A percentile compares a stretch with the other conserved stretches of the same genome.
Evolutionary conservation across 73 alveolate species (phyloP).

Genomic region (Paramecium sonneborni): DNA sequence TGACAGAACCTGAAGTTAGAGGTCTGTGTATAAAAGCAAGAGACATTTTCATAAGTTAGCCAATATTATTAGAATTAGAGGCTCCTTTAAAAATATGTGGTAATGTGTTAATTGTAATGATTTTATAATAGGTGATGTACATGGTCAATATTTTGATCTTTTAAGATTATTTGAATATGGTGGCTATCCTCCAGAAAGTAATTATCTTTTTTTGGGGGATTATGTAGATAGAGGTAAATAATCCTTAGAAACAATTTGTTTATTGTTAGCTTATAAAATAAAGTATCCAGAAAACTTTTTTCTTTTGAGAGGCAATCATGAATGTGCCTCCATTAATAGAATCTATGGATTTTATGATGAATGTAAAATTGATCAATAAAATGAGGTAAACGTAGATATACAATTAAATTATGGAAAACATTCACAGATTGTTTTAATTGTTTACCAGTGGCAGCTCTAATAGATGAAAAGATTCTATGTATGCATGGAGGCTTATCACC

Average conservation of each 20-base stretch:
- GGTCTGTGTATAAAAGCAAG: constrained; percentile 86
- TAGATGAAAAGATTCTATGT: constrained; percentile 98
- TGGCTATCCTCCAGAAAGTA: constrained; percentile 97
- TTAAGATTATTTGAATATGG: constrained; percentile 94
- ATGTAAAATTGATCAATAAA: constrained; percentile 74
- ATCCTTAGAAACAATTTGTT: constrained; percentile 92
- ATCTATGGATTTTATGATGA: constrained; percentile 99
- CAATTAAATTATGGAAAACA: constrained; percentile 98
- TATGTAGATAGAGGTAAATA: constrained; percentile 97
- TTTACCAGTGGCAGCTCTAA: constrained; percentile 97
- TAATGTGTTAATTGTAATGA: background rate
- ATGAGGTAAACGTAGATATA: constrained; percentile 84
- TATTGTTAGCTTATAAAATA: constrained; percentile 92
- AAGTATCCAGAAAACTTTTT: constrained; percentile 99
- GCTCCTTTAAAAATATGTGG: constrained; percentile 79
- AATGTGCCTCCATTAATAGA: constrained; percentile 99
- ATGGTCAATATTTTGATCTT: constrained; percentile 95
- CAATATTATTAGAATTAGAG: constrained; percentile 85
- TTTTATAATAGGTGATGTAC: constrained; percentile 89
- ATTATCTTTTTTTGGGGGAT: constrained; percentile 96
- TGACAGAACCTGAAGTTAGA: constrained; percentile 90
- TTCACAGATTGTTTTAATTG: constrained; percentile 99
- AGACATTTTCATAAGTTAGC: constrained; percentile 84
- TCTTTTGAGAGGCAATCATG: constrained; percentile 98
- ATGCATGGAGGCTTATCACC: constrained; percentile 99